Evolutionary conservation across 2,329 filamentous ascomycete species (phyloP), one percentile per base, ranked within the genome.

Genomic region (Colletotrichum liriopes): DNA sequence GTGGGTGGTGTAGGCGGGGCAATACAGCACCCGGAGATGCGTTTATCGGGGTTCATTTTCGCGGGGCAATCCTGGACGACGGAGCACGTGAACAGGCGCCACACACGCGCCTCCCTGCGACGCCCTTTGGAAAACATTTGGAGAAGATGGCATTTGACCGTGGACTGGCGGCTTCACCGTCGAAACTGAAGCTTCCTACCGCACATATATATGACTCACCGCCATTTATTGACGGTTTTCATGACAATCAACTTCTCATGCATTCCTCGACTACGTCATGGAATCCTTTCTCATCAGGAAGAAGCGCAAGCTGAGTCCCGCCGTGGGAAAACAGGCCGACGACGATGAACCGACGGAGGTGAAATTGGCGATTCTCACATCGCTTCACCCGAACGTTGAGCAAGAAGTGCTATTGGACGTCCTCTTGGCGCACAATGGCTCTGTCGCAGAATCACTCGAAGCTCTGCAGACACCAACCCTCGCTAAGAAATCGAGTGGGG

Each of bases 261-360:
- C 29, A 18, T 16, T 29, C 12, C 35, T 55, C 11, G n/a, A 62
- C 29, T 9, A 63, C 26, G 79, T 52, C 60, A 92, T 92, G 90
- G 87, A 91, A 75, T 81, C 86, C 37, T 92, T 91, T 77, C 79
- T 92, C 66, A 85, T 84, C 12, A 82, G 85, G 23, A 83, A 82
- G 67, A 91, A 90, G 80, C 87, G 89, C 66, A 91, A 82, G 75
- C 77, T 77, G 65, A 77, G 71, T 32, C 78, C 79, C 12, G 45
- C 75, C 65, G 55, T 6, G 47, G 43, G 39, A 43, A 43, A 51
- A 56, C 67, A 32, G 45, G 77, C 79, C 6, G 80, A 82, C 23
- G 88, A 91, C 20, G 90, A 95, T 20, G 93, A 97, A 58, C 92
- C 93, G 1, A 99, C 96, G 0, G 96, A 98, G 74, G 86, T 97